Conservation (phyloP, 805 yeast species). For the Teunomyces panamensis region DNA sequence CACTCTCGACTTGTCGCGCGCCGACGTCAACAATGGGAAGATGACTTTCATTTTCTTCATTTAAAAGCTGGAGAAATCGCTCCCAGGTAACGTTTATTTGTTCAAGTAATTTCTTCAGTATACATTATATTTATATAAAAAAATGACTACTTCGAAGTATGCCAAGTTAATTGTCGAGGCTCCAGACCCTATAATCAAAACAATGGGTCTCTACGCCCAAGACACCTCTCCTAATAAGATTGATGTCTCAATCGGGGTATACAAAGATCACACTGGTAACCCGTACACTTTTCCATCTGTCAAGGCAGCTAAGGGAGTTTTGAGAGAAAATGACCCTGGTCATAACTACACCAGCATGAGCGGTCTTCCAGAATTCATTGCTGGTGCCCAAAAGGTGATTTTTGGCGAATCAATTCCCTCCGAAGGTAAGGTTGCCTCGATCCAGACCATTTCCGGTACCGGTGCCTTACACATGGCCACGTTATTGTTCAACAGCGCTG, state of each 20-base stretch:
- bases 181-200: slow-evolving; percentile 29
- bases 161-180: slow-evolving; percentile 16
- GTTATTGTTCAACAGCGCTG: slow-evolving; percentile 22
- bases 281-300: slow-evolving; percentile 40
- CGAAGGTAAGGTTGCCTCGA: slow-evolving; percentile 28
- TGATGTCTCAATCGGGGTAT: slow-evolving; percentile 46
- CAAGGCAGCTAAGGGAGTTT: slow-evolving; percentile 30
- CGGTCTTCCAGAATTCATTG: slow-evolving; percentile 37
- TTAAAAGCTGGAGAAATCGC: too few species aligned
- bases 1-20: not conserved
- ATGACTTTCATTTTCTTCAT: too few species aligned
- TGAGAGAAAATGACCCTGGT: slow-evolving; percentile 37
- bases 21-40: not conserved
- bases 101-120: too few species aligned
- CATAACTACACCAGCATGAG: slow-evolving; percentile 43
- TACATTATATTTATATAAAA: too few species aligned
- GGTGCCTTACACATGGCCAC: slow-evolving; percentile 41
- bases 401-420: slow-evolving; percentile 28
- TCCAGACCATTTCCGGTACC: slow-evolving; percentile 43
- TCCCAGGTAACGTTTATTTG: too few species aligned
- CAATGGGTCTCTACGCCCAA: slow-evolving; percentile 15
- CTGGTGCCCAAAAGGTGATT: slow-evolving; percentile 32
- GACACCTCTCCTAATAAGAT: slow-evolving; percentile 34
- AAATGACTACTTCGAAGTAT: slow-evolving; percentile 17
- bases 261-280: slow-evolving; percentile 38